Evolutionary conservation across 257 asterid species (phyloP).

Genomic region (Capsicum pubescens): DNA sequence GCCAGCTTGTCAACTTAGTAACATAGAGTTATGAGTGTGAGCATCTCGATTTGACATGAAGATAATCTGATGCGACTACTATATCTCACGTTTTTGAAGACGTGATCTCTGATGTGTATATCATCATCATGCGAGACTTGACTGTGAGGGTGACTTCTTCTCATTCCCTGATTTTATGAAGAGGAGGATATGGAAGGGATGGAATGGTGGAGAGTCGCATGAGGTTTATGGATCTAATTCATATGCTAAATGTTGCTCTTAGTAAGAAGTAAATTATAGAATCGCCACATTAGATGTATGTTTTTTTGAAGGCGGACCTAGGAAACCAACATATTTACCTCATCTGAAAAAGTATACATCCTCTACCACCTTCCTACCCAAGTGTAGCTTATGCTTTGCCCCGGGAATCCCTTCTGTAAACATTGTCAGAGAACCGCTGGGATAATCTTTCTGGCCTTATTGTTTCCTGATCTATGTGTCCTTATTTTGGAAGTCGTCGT

Average conservation of each 20-base stretch:
- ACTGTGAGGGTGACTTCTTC: constrained; percentile 6
- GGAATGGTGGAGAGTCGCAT: constrained; percentile 14
- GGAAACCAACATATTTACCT: not conserved
- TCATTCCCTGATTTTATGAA: not conserved
- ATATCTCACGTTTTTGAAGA: constrained; percentile 1
- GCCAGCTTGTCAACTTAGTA: constrained; percentile 22
- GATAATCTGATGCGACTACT: not conserved
- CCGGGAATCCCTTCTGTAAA: constrained; percentile 12
- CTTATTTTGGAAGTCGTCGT: not conserved
- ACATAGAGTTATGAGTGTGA: constrained; percentile 1
- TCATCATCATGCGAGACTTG: not conserved
- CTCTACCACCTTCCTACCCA: constrained; percentile 23
- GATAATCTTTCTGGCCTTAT: constrained; percentile 10
- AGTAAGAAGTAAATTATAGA: not conserved
- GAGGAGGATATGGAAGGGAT: not conserved
- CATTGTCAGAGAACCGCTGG: not conserved
- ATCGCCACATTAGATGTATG: not conserved
- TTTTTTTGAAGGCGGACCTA: not conserved
- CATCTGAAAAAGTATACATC: not conserved
- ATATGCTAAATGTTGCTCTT: constrained; percentile 5
- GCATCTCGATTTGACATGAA: not conserved
- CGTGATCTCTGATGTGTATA: not conserved
- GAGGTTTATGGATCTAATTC: constrained; percentile 19
- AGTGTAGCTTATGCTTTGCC: not conserved
- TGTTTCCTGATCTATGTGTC: not conserved